Evolutionary conservation across 2,329 filamentous ascomycete genomes (phyloP).

Genomic region (Aspergillus ruber): DNA sequence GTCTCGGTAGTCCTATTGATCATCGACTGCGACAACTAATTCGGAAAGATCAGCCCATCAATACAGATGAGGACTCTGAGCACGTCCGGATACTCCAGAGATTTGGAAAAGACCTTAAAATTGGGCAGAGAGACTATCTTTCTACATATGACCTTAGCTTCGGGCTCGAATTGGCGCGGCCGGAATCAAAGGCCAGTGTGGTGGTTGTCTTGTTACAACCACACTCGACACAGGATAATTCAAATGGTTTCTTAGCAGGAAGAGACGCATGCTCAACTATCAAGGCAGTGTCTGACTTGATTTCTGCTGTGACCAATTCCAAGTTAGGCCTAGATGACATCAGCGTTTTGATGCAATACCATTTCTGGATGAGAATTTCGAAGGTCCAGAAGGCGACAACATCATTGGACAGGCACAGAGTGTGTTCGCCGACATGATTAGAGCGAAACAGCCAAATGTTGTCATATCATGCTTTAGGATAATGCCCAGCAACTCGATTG

Average conservation of each 20-base stretch:
- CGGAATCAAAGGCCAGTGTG: constrained; percentile 1
- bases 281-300: background rate
- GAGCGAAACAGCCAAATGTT: constrained; percentile 1
- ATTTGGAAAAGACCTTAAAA: background rate
- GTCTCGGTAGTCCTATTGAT: constrained; percentile 3
- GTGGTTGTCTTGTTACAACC: constrained; percentile 1
- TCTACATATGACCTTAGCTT: constrained; percentile 1
- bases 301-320: background rate
- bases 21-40: constrained; percentile 1
- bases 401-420: background rate
- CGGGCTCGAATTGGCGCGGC: constrained; percentile 1
- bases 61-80: background rate
- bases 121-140: background rate
- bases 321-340: background rate
- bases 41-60: background rate
- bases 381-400: background rate
- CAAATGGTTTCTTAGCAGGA: constrained; percentile 1
- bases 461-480: constrained; percentile 1
- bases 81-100: background rate
- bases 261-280: background rate
- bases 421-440: constrained; percentile 1
- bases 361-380: background rate
- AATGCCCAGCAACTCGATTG: background rate
- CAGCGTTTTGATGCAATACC: constrained; percentile 3
- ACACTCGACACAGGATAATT: constrained; percentile 1